Evolutionary conservation across 1,139 yeast species (phyloP).

Genomic region (Pneumocystis jirovecii): DNA sequence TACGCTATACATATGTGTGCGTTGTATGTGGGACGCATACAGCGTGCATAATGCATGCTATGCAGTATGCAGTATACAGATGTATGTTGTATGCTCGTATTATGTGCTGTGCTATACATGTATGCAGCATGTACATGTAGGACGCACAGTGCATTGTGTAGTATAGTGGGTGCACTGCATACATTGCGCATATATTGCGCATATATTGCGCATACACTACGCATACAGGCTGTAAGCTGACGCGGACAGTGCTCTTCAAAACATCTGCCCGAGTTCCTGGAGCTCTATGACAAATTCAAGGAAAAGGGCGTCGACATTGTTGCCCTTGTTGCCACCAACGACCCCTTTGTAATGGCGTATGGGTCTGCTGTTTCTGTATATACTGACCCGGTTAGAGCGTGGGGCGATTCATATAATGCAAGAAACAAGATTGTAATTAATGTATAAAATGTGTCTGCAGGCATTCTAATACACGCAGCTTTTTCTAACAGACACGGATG

Average conservation of each 20-base stretch:
- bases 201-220: too few species aligned
- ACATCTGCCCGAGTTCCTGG: slow-evolving; percentile 65
- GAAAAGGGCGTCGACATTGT: slow-evolving; percentile 58
- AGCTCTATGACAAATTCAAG: slow-evolving; percentile 37
- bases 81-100: not conserved
- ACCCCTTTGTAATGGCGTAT: slow-evolving; percentile 51
- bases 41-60: too few species aligned
- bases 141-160: too few species aligned
- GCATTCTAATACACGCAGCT: slow-evolving; percentile 21
- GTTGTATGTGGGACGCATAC: too few species aligned
- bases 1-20: too few species aligned
- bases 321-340: slow-evolving; percentile 61
- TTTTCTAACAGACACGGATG: slow-evolving; percentile 63
- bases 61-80: too few species aligned
- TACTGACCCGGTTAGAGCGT: slow-evolving; percentile 20
- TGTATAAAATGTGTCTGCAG: too few species aligned
- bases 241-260: slow-evolving; percentile 41
- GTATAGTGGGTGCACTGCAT: not conserved
- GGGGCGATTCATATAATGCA: slow-evolving; percentile 27
- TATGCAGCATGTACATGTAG: too few species aligned
- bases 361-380: not conserved
- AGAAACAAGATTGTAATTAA: slow-evolving; percentile 24
- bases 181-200: not conserved
- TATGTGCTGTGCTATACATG: not conserved
- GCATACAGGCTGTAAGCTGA: not conserved